A percentile compares a stretch with the other conserved stretches of the same genome.
Evolutionary conservation across 2,329 filamentous ascomycete genomes (phyloP).

Genomic region (Drechslerella coelobrocha): DNA sequence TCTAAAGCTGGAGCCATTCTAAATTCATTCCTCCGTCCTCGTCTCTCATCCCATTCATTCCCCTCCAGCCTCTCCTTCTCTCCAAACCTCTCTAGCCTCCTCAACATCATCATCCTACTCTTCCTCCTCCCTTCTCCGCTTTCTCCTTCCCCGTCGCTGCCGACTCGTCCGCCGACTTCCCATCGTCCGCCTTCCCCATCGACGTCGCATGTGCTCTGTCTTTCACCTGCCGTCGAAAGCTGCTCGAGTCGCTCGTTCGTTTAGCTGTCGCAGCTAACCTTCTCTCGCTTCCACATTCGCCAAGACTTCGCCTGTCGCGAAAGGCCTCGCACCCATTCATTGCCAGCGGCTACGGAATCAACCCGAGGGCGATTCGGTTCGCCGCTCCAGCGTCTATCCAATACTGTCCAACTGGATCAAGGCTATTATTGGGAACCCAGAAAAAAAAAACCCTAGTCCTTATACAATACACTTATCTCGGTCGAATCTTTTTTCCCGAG

Average conservation of each 20-base stretch:
- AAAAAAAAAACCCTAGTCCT: neutral
- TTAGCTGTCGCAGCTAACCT: neutral
- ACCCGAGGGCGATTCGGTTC: slow-evolving; percentile 35
- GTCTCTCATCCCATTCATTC: too few species aligned
- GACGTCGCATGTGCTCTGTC: neutral
- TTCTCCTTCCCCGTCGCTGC: slow-evolving; percentile 15
- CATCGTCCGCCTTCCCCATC: neutral
- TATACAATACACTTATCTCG: slow-evolving; percentile 8
- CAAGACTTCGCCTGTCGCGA: slow-evolving; percentile 2
- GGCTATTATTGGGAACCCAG: neutral
- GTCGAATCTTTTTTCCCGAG: neutral
- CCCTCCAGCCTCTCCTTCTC: neutral
- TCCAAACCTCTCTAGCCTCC: slow-evolving; percentile 3
- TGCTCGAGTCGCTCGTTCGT: neutral
- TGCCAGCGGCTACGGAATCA: neutral
- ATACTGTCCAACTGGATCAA: slow-evolving; percentile 3
- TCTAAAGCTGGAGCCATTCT: slow-evolving; percentile 24
- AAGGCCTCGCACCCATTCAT: neutral
- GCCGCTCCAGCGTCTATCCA: slow-evolving; percentile 23
- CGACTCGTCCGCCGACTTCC: neutral
- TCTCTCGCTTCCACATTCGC: neutral
- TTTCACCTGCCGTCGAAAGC: neutral
- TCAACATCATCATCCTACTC: slow-evolving; percentile 5
- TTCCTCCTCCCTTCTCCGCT: slow-evolving; percentile 14
- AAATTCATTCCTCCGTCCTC: neutral